A percentile compares a stretch with the other conserved stretches of the same genome.
Conservation (phyloP, 2,329 filamentous ascomycete genomes). For the Metarhizium guizhouense region DNA sequence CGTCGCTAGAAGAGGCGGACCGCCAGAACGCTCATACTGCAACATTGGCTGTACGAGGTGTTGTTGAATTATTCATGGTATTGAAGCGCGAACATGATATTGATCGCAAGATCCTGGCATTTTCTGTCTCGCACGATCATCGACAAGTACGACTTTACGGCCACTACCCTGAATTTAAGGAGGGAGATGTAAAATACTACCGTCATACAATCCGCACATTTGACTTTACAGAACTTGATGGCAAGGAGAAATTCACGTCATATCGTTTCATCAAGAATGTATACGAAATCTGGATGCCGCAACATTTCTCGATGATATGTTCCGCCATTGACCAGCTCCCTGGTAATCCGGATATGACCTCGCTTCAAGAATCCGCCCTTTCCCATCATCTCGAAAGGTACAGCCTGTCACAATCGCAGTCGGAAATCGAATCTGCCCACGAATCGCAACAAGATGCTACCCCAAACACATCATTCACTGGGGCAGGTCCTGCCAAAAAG, state of each 20-base stretch:
- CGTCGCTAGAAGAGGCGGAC: neutral
- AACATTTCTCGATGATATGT: slow-evolving; percentile 3
- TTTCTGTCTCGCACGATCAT: slow-evolving; percentile 3
- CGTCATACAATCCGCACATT: slow-evolving; percentile 2
- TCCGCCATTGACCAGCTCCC: slow-evolving; percentile 7
- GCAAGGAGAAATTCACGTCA: slow-evolving; percentile 5
- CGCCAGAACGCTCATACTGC: slow-evolving; percentile 2
- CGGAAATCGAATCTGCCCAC: neutral
- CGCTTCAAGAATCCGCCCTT: neutral
- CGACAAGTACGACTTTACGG: slow-evolving; percentile 1
- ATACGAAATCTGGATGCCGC: slow-evolving; percentile 6
- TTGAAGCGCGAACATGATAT: slow-evolving; percentile 1
- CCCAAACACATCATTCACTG: neutral
- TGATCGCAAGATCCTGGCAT: neutral
- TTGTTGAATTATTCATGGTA: neutral
- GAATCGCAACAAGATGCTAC: neutral
- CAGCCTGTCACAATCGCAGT: neutral
- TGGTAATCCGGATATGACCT: neutral
- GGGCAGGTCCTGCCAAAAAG: slow-evolving; percentile 1
- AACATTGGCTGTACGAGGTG: slow-evolving; percentile 2
- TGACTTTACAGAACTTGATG: slow-evolving; percentile 4
- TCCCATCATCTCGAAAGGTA: neutral
- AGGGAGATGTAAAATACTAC: neutral
- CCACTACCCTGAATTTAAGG: neutral
- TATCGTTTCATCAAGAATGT: slow-evolving; percentile 7